These are phyloP conservation scores for Psilocybe tampanensis DNA, from an alignment of 768 basidiomycete genomes.

Conservation along the genomic window DNA sequence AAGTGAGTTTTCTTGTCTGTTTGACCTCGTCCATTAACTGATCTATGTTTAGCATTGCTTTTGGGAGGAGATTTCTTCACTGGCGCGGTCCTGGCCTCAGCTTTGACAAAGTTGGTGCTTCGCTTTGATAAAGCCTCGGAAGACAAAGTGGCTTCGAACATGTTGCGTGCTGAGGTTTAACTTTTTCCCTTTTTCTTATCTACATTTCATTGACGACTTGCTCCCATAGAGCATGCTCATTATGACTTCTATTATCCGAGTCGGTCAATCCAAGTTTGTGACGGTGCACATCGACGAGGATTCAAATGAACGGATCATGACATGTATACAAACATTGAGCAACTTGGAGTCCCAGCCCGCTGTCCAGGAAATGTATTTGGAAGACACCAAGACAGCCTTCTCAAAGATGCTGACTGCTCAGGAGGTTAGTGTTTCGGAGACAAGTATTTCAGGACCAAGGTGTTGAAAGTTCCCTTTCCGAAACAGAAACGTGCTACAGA, in stretches of 20 bases:
- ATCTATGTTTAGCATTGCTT: slow-evolving; percentile 61
- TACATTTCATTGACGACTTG: not conserved
- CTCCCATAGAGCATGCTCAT: slow-evolving; percentile 83
- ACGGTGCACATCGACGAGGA: slow-evolving; percentile 98
- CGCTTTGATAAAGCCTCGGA: slow-evolving; percentile 62
- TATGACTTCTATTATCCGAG: slow-evolving; percentile 96
- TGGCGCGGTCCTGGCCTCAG: slow-evolving; percentile 84
- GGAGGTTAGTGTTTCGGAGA: slow-evolving; percentile 55
- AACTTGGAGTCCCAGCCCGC: slow-evolving; percentile 61
- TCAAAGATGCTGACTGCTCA: slow-evolving; percentile 95
- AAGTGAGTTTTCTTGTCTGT: slow-evolving; percentile 42
- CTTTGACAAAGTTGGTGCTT: slow-evolving; percentile 90
- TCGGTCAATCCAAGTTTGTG: slow-evolving; percentile 95
- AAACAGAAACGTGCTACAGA: slow-evolving; percentile 84
- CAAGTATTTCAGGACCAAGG: not conserved
- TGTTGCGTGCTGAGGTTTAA: slow-evolving; percentile 82
- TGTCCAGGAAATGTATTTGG: slow-evolving; percentile 74
- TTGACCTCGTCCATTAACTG: not conserved
- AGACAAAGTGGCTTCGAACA: slow-evolving; percentile 56
- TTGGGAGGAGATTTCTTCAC: slow-evolving; percentile 98
- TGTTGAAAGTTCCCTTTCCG: not conserved
- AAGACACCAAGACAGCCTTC: slow-evolving; percentile 90
- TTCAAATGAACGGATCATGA: slow-evolving; percentile 93
- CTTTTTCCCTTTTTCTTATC: not conserved
- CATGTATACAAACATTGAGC: slow-evolving; percentile 92